Evolutionary conservation across 768 basidiomycete species (phyloP), one percentile per base, ranked within the genome.

Genomic region (Leucocoprinus sp.): DNA sequence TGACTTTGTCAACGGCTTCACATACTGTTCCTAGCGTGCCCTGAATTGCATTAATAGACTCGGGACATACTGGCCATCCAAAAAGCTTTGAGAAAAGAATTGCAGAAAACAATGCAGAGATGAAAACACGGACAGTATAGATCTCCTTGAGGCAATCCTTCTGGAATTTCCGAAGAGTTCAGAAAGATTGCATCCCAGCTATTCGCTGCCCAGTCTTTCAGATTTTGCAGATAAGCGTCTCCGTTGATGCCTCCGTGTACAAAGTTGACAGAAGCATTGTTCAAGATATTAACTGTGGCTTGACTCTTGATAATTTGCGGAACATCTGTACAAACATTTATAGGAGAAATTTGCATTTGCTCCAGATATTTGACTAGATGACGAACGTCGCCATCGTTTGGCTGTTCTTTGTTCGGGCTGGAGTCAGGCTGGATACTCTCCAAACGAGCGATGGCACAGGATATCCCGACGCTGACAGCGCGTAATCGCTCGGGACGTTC

Each of bases 401-500:
- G 26, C 28, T 34, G 23, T 8, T 18, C 24, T 15, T 42, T 26
- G 18, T 34, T 24, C 7, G 23, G 26, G 4, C 22, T 31, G 14
- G 27, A 28, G 22, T 53, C 44, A 27, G 9, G 31, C 7, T 56
- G 55, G 5, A 21, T 4, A 23, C 48, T 48, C 53, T 88, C 84
- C 3, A 92, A 64, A 39, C 84, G 76, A 5, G 91, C 75, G 15
- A 89, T 70, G 0, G 84, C 88, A 5, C 85, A 84, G 2, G 91
- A 74, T 6, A 96, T 70, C 1, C 93, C 95, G 4, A 87, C 56
- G 52, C 82, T 79, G 40, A 97, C 78, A 0, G 93, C 93, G 39
- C 83, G 76, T 21, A 98, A 66, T 18, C 95, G 79, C 59, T 96
- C 88, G 0, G 93, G 93, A 8, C 90, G 74, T 59, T 98, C 95